Percentiles rank a stretch among this genome's conserved stretches.
Evolutionary conservation across 805 yeast species (phyloP).

Genomic region (Starmerella floricola): DNA sequence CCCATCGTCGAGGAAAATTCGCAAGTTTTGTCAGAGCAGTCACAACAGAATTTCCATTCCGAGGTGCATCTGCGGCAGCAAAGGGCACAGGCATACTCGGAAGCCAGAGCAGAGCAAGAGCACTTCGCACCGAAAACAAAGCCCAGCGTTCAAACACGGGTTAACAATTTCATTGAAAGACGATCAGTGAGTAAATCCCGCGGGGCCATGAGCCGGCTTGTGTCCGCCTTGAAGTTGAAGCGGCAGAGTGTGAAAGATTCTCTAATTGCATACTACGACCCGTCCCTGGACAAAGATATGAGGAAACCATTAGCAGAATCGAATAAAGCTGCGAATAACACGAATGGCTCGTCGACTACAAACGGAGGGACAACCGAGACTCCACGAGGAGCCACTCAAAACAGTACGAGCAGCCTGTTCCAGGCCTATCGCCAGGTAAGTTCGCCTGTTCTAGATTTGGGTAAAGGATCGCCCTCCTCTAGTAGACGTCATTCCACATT

Average conservation of each 20-base stretch:
- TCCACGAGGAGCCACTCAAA: neutral
- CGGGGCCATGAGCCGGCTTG: constrained; percentile 4
- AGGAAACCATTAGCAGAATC: neutral
- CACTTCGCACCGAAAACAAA: neutral
- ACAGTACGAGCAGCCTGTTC: neutral
- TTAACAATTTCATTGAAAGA: constrained; percentile 1
- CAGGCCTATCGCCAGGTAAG: neutral
- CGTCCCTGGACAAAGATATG: neutral
- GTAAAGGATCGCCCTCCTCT: neutral
- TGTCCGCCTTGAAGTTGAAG: constrained; percentile 6
- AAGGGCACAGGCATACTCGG: too few species aligned
- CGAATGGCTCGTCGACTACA: neutral
- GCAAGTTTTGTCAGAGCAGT: too few species aligned
- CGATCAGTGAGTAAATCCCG: constrained; percentile 6
- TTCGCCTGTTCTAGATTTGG: constrained; percentile 8
- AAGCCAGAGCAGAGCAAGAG: too few species aligned
- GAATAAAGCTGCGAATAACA: neutral
- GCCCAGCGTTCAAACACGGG: neutral
- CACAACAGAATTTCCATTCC: too few species aligned
- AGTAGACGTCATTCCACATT: constrained; percentile 1
- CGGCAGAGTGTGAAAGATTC: constrained; percentile 1
- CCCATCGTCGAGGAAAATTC: too few species aligned
- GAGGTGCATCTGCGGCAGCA: too few species aligned
- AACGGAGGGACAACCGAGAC: too few species aligned
- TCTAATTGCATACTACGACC: constrained; percentile 11